Evolutionary conservation across 495 filamentous ascomycete species (phyloP).

Genomic region (Cryomyces minteri): DNA sequence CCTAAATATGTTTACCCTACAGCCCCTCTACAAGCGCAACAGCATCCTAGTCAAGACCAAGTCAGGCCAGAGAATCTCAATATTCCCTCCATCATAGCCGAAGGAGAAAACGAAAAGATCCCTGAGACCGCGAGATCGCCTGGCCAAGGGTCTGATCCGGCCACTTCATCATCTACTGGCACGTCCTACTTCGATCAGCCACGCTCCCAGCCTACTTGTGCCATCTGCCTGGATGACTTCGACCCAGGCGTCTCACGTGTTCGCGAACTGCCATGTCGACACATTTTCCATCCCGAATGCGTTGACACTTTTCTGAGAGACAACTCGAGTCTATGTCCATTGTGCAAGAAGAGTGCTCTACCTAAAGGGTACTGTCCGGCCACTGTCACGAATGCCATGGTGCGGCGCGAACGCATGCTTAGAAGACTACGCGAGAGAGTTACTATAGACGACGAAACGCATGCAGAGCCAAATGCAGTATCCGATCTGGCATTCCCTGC

Average conservation of each 20-base stretch:
- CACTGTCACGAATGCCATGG: conserved; percentile 65
- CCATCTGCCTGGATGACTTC: conserved; percentile 77
- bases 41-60: too few species aligned
- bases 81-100: not conserved
- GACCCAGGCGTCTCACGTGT: conserved; percentile 44
- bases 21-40: too few species aligned
- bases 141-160: too few species aligned
- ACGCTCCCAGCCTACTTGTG: conserved; percentile 49
- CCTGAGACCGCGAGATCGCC: too few species aligned
- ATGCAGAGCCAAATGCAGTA: not conserved
- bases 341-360: conserved; percentile 68
- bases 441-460: not conserved
- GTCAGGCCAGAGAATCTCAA: too few species aligned
- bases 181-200: too few species aligned
- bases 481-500: not conserved
- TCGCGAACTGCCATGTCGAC: conserved; percentile 69
- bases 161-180: too few species aligned
- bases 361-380: conserved; percentile 43
- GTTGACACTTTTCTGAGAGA: conserved; percentile 60
- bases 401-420: conserved; percentile 43
- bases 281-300: conserved; percentile 83
- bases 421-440: conserved; percentile 5
- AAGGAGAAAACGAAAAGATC: not conserved
- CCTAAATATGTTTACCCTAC: conserved; percentile 34
- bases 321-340: conserved; percentile 62